Base-by-base conservation (phyloP, 2,329 filamentous ascomycete species). In the Fusarium chuoi region DNA sequence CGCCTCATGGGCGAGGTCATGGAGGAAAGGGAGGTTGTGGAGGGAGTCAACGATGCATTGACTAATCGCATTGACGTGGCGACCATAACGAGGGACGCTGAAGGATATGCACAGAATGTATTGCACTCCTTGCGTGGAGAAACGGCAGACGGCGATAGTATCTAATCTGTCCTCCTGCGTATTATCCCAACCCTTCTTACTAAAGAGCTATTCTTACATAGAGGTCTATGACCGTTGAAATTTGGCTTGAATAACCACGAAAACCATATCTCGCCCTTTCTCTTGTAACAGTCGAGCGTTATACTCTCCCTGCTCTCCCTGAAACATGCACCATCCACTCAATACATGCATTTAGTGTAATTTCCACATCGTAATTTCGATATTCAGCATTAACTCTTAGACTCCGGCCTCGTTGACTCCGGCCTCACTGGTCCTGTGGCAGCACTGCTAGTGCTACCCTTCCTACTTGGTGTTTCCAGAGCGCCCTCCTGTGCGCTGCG, bases 11-110 rank as follows among this genome's bases (percentile, higher is more conserved):
- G 88, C 41, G 90, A 92, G 78, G 90, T 93, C 30, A 92, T 97
- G 88, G 93, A 95, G 85, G 93, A 96, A 71, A 87, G 90, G 70
- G 92, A 93, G 70, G 93, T 95, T 13, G 84, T 94, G 41, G 90
- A 92, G 77, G 89, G 92, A 59, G 88, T 94, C 70, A 91, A 92
- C 67, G 88, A 90, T 79, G 92, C 91, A 17, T 81, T 95, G 74
- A 84, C 85, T 77, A 89, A 87, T 71, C 87, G 90, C 61, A 87
- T 94, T 67, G 87, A 94, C 78, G 88, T 94, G 28, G 82, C 83
- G 44, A 84, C 82, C 35, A 88, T 95, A 48, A 85, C 87, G 54
- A 85, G 83, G 62, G 91, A 93, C 73, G 93, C 93, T 2, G 91
- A 92, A 66, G 81, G 81, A 15, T 93, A 92, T 81, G 86, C 89